Evolutionary conservation across 345 rosid genomes (phyloP).

Genomic region (Excoecaria agallocha): DNA sequence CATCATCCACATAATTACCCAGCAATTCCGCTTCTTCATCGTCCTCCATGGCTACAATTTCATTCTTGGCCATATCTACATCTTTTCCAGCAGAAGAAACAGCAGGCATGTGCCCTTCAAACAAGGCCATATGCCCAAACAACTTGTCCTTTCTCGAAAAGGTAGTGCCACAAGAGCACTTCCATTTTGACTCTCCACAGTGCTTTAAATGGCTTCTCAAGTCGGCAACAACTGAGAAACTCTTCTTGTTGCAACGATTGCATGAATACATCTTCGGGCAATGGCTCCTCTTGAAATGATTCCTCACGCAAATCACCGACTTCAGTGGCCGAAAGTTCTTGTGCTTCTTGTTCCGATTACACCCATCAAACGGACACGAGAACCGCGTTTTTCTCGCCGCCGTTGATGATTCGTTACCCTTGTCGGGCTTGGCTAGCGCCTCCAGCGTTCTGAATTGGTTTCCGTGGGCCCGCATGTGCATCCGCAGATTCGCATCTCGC

Average conservation of each 20-base stretch:
- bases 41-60: slow-evolving; percentile 13
- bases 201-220: slow-evolving; percentile 66
- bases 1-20: slow-evolving; percentile 21
- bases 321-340: slow-evolving; percentile 54
- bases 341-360: slow-evolving; percentile 58
- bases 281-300: slow-evolving; percentile 77
- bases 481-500: slow-evolving; percentile 69
- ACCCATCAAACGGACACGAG: slow-evolving; percentile 66
- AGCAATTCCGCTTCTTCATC: slow-evolving; percentile 14
- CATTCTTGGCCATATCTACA: slow-evolving; percentile 11
- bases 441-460: slow-evolving; percentile 61
- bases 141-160: slow-evolving; percentile 72
- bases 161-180: slow-evolving; percentile 63
- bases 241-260: slow-evolving; percentile 56
- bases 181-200: slow-evolving; percentile 65
- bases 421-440: slow-evolving; percentile 48
- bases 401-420: neutral
- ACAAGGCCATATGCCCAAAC: slow-evolving; percentile 67
- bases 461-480: slow-evolving; percentile 87
- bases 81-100: slow-evolving; percentile 19
- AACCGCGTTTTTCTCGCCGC: slow-evolving; percentile 32
- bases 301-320: slow-evolving; percentile 61
- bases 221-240: slow-evolving; percentile 58
- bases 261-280: slow-evolving; percentile 70
- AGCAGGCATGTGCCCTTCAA: slow-evolving; percentile 76